A percentile compares a stretch with the other conserved stretches of the same genome.
phyloP scores from a whole-genome alignment of 306 rosid species.

The Cucurbita pepo region DNA sequence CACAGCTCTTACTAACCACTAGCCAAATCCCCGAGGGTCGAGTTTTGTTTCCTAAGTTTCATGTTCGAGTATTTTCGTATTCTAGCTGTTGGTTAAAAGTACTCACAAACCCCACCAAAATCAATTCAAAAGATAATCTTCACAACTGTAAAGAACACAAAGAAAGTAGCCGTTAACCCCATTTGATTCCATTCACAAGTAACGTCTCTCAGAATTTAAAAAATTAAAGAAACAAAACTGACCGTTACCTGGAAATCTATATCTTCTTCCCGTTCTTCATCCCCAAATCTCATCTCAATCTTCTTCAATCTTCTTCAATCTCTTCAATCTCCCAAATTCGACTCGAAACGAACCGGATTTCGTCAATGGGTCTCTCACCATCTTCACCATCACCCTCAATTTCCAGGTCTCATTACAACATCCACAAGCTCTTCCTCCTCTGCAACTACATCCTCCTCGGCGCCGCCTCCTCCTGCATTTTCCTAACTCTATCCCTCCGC shows the following conservation, averaged over 20 bases:
- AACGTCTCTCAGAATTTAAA: neutral
- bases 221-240: neutral
- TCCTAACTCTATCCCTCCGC: conserved; percentile 82
- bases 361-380: neutral
- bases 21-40: too few species aligned
- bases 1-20: too few species aligned
- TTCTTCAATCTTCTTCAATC: neutral
- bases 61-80: too few species aligned
- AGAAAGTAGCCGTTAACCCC: neutral
- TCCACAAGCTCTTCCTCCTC: conserved; percentile 62
- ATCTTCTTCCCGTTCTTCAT: neutral
- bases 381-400: neutral
- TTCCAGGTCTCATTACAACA: conserved; percentile 32
- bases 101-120: too few species aligned
- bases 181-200: neutral
- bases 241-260: neutral
- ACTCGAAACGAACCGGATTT: neutral
- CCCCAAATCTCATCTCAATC: neutral
- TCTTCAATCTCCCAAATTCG: neutral
- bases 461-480: conserved; percentile 87
- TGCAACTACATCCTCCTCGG: conserved; percentile 81
- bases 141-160: neutral
- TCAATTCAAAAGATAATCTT: too few species aligned
- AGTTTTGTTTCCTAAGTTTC: too few species aligned
- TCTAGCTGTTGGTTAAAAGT: too few species aligned